Evolutionary conservation across 768 basidiomycete species (phyloP), one percentile per base, ranked within the genome.

Genomic region (Symmetrospora coprosmae): DNA sequence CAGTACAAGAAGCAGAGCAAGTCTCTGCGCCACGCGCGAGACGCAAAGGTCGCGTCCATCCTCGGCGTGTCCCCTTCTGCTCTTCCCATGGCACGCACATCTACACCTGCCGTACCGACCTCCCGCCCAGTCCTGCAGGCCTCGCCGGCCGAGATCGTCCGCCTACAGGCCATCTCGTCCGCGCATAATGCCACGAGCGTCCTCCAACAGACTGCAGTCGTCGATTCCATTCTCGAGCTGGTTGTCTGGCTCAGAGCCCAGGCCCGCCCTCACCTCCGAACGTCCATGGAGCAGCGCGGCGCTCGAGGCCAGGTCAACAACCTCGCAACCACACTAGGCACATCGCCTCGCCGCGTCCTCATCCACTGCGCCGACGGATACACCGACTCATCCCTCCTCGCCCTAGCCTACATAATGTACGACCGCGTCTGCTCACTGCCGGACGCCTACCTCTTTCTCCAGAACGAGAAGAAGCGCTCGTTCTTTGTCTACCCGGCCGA

Each of bases 401-500:
- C 89, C 21, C 76, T 96, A 52, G 81, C 81, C 64, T 79, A 92
- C 50, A 75, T 94, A 64, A 96, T 97, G 90, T 80, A 69, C 39
- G 65, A 68, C 14, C 67, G 72, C 19, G 67, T 69, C 8, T 63
- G 71, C 37, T 73, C 76, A 48, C 78, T 94, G 7, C 87, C 90
- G 8, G 87, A 91, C 70, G 92, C 90, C 6, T 96, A 92, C 74
- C 76, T 96, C 31, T 83, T 88, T 70, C 78, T 97, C 64, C 92
- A 97, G 73, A 70, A 74, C 14, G 47, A 69, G 17, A 63, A 69
- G 21, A 67, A 72, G 31, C 61, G 92, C 50, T 85, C 82, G 64
- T 97, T 97, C 75, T 97, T 92, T 66, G 87, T 96, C 51, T 94
- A 94, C 72, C 81, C 82, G 59, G 75, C 75, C 48, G 92, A 97